A percentile compares a stretch with the other conserved stretches of the same genome.
These are phyloP conservation scores for Chlorella sorokiniana DNA, from an alignment of 139 green algal genomes.

Conservation along the genomic window DNA sequence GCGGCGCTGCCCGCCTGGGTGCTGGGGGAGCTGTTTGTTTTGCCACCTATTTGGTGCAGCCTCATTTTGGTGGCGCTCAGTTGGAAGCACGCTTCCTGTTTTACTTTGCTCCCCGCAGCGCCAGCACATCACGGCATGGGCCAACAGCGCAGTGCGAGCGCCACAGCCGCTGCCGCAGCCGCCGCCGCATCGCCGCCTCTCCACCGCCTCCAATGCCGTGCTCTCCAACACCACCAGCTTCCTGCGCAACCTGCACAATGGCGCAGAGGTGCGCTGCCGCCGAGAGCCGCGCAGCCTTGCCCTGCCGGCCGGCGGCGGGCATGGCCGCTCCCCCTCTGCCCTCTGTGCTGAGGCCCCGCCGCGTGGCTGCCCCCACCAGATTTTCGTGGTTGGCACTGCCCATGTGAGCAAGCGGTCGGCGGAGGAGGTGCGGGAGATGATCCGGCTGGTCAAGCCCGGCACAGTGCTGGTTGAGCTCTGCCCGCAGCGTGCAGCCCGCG, in stretches of 20 bases:
- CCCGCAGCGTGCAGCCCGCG: constrained; percentile 26
- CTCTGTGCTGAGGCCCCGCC: neutral
- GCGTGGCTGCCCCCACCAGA: constrained; percentile 25
- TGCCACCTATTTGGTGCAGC: no score
- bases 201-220: constrained; percentile 6
- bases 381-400: constrained; percentile 62
- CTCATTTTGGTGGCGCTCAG: no score
- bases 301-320: no score
- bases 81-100: neutral
- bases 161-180: neutral
- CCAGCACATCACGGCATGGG: neutral
- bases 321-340: neutral
- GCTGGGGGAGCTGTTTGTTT: no score
- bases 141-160: neutral
- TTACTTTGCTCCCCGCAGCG: neutral
- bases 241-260: constrained; percentile 54
- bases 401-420: constrained; percentile 52
- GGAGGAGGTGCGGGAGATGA: constrained; percentile 55
- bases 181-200: neutral
- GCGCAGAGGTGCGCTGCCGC: constrained; percentile 40
- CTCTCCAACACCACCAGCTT: constrained; percentile 44
- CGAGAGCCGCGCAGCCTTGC: neutral
- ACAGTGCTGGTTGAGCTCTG: constrained; percentile 65
- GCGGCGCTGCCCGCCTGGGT: no score
- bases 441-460: constrained; percentile 50